Conservation (phyloP, 352 stramenopile species). For the Phytophthora crassamura region DNA sequence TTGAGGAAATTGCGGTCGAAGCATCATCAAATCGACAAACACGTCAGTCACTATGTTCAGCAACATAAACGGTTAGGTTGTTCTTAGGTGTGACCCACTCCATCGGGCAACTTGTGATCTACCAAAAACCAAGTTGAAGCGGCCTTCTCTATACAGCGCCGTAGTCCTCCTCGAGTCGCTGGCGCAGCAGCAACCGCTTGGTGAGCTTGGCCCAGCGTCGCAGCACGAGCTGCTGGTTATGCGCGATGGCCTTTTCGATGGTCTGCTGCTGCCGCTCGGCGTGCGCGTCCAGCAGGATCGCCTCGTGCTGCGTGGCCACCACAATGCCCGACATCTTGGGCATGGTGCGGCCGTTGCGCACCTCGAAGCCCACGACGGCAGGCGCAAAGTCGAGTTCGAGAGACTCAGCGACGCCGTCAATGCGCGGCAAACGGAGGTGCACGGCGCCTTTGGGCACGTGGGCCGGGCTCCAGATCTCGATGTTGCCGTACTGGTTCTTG, state of each 20-base stretch:
- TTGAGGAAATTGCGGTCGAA: no score
- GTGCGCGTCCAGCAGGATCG: slow-evolving; percentile 73
- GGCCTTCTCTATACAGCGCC: slow-evolving; percentile 43
- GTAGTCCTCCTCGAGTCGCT: slow-evolving; percentile 83
- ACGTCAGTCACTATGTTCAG: no score
- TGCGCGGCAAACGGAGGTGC: slow-evolving; percentile 70
- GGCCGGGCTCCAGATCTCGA: slow-evolving; percentile 84
- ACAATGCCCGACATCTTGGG: slow-evolving; percentile 83
- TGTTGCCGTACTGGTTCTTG: slow-evolving; percentile 89
- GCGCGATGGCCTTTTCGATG: slow-evolving; percentile 77
- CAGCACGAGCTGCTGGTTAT: slow-evolving; percentile 62
- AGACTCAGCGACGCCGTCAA: slow-evolving; percentile 66
- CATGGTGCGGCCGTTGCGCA: slow-evolving; percentile 61
- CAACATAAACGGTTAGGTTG: no score
- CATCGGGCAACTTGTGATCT: no score
- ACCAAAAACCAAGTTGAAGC: no score
- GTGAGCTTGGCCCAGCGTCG: slow-evolving; percentile 75
- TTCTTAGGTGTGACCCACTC: no score
- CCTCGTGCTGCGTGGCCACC: slow-evolving; percentile 48
- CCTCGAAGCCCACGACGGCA: slow-evolving; percentile 85
- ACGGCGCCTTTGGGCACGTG: slow-evolving; percentile 66
- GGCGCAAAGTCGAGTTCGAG: slow-evolving; percentile 83
- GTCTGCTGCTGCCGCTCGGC: slow-evolving; percentile 62
- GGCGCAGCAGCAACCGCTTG: slow-evolving; percentile 69
- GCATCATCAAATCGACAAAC: no score